These are phyloP conservation scores for Ochromonas danica DNA, from an alignment of 108 stramenopile species.

Conservation along the genomic window DNA sequence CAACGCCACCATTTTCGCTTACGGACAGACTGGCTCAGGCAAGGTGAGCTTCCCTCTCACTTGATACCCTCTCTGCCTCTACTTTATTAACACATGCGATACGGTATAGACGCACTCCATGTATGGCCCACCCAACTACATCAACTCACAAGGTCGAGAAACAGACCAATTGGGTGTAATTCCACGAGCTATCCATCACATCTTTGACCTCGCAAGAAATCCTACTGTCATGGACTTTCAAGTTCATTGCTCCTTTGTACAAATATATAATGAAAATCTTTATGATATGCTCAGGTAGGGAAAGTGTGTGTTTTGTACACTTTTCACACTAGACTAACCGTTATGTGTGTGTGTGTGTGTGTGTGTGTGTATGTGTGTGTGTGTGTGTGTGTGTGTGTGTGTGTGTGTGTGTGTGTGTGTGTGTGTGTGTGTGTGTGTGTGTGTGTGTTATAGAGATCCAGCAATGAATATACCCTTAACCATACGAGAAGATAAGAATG, in stretches of 20 bases:
- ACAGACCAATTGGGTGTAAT: constrained; percentile 63
- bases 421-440: too few relatives aligned
- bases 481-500: constrained; percentile 42
- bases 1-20: constrained; percentile 60
- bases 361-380: too few relatives aligned
- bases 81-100: neutral
- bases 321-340: too few relatives aligned
- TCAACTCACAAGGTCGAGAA: neutral
- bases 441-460: constrained; percentile 11
- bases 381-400: neutral
- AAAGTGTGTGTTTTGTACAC: neutral
- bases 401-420: neutral
- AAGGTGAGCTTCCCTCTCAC: constrained; percentile 30
- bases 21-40: constrained; percentile 60
- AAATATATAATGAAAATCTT: constrained; percentile 83
- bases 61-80: neutral
- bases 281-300: constrained; percentile 33
- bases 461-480: constrained; percentile 4
- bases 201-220: constrained; percentile 32
- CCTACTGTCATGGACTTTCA: constrained; percentile 37
- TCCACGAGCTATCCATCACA: constrained; percentile 46
- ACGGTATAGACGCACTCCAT: constrained; percentile 53
- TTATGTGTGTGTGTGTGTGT: too few relatives aligned
- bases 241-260: constrained; percentile 75
- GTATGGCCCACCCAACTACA: constrained; percentile 47